Percentiles rank a stretch among this genome's conserved stretches.
phyloP scores from a whole-genome alignment of 2,329 filamentous ascomycete genomes.

The Epichloe elymi region DNA sequence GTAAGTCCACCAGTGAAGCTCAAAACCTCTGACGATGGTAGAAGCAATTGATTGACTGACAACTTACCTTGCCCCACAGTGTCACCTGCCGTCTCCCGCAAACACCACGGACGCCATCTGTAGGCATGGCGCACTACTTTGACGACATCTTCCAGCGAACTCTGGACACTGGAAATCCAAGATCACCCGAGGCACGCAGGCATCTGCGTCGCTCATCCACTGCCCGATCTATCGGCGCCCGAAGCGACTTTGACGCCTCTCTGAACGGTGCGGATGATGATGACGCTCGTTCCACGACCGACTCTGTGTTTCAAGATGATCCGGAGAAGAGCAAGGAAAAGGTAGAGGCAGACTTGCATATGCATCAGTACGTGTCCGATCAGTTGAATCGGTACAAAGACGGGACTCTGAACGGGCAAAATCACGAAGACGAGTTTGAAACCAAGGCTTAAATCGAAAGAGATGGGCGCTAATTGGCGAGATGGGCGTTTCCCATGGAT shows the following conservation, averaged over 20 bases:
- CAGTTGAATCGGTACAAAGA: conserved; percentile 58
- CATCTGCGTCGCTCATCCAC: conserved; percentile 67
- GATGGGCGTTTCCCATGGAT: background rate
- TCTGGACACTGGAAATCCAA: conserved; percentile 22
- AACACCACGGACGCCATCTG: conserved; percentile 76
- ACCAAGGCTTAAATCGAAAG: conserved; percentile 18
- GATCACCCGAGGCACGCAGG: conserved; percentile 27
- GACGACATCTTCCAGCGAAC: conserved; percentile 64
- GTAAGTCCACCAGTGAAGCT: conserved; percentile 36
- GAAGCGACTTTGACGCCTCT: conserved; percentile 60
- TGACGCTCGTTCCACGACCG: conserved; percentile 19
- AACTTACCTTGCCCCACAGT: conserved; percentile 26
- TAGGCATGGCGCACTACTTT: conserved; percentile 84
- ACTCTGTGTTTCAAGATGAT: conserved; percentile 22
- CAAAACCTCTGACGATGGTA: background rate
- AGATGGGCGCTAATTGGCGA: background rate
- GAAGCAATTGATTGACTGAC: conserved; percentile 1
- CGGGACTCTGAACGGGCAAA: conserved; percentile 13
- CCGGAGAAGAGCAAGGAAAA: conserved; percentile 34
- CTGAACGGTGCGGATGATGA: conserved; percentile 34
- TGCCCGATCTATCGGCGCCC: conserved; percentile 66
- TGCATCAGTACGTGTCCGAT: conserved; percentile 70
- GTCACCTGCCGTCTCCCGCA: conserved; percentile 84
- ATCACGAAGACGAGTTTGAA: conserved; percentile 34
- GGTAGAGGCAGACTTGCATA: conserved; percentile 50